Evolutionary conservation across 345 rosid genomes (phyloP).

Genomic region (Schrenkiella parvula): DNA sequence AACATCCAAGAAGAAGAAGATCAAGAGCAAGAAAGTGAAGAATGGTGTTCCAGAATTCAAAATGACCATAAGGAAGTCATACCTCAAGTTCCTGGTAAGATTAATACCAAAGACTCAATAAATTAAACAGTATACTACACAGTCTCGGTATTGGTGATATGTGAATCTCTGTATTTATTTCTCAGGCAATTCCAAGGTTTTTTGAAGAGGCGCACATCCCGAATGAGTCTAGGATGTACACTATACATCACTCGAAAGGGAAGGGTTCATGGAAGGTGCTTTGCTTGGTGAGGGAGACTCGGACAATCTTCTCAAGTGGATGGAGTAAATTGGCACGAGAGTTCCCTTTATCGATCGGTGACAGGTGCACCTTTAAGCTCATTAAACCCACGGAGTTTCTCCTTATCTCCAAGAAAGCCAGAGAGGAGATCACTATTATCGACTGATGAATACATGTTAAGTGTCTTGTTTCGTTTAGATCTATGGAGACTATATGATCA

Average conservation of each 20-base stretch:
- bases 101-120: not conserved
- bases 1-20: not conserved
- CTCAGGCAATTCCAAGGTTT: constrained; percentile 13
- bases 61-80: constrained; percentile 18
- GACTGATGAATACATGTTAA: not conserved
- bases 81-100: constrained; percentile 29
- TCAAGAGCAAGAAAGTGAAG: not conserved
- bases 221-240: not conserved
- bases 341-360: constrained; percentile 7
- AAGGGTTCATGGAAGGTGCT: constrained; percentile 8
- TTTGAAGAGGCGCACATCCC: constrained; percentile 10
- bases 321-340: constrained; percentile 17
- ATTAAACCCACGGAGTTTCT: constrained; percentile 9
- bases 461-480: not conserved
- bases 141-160: not conserved
- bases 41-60: not conserved
- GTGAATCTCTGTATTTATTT: not conserved
- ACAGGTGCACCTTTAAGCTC: constrained; percentile 16
- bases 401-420: constrained; percentile 7
- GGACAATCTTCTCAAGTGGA: constrained; percentile 18
- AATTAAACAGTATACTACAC: not conserved
- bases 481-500: not conserved
- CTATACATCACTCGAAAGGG: not conserved
- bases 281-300: constrained; percentile 7
- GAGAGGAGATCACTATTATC: not conserved